Evolutionary conservation across 495 filamentous ascomycete species (phyloP), one percentile per base, ranked within the genome.

Genomic region (Penicillium turbatum): DNA sequence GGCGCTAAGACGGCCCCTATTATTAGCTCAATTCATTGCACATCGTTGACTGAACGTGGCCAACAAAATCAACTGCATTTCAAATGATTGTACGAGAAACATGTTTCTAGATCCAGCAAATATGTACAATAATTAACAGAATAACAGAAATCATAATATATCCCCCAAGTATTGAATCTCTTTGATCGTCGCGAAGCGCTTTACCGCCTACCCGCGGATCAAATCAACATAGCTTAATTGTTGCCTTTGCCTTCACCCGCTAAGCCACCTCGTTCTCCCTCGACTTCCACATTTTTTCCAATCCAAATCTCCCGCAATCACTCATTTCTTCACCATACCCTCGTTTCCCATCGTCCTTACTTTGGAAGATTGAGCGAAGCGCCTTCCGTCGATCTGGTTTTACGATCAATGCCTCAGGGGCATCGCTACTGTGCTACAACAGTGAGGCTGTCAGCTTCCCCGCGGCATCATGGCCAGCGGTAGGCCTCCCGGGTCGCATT

Each of bases 401-500:
- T 47, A 19, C 52, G 57, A 72, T 75, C 70, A 69, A 77, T 77
- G 72, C 74, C 70, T 74, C 72, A 72, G 69, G 72, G 72, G 67
- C 68, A 67, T 57, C 41, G 50, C 41, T 45, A 58, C 57, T 51
- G 48, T 56, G 43, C 51, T 44, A 51, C 50, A 45, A 47, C 57
- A 68, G 54, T 71, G 64, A 68, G 65, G 71, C 66, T 76, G 69
- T 72, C 57, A 64, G 68, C 64, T 72, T 64, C 64, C 64, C 67
- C 63, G 62, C 59, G 66, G 50, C 66, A 72, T 63, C 70, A 78
- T 78, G 75, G 73, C 73, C 73, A 76, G 73, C 68, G 86, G 84
- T 72, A 85, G 87, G 75, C 83, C 81, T 59, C 75, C 78, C 63
- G 82, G 80, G 72, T 80, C 72, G 63, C 72, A 73, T 75, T 78